Base-by-base conservation (phyloP, 768 basidiomycete genomes). In the Boletellus emodensis region DNA sequence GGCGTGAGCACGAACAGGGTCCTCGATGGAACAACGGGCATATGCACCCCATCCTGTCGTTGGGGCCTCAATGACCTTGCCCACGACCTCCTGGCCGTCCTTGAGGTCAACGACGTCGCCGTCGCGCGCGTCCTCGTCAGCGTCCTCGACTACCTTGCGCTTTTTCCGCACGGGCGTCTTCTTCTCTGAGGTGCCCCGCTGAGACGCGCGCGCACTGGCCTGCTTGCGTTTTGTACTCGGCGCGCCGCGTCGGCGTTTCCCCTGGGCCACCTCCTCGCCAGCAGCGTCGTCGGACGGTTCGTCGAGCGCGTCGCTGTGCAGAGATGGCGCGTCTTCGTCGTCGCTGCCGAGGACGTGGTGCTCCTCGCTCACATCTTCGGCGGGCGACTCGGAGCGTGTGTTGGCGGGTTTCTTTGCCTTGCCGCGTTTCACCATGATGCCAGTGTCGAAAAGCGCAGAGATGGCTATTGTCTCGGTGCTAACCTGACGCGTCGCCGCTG, bases 51-150 rank as follows among this genome's bases (percentile, higher is more conserved):
- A 78, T n/a, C 93, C 93, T 0, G 82, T 83, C 57, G 76, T 90
- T 0, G 91, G 91, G 12, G 91, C 92, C 52, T 89, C 74, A 12
- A 94, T 81, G 11, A 94, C 84, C 11, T 70, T 73, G 0, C 92
- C 92, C 1, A 89, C 84, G 9, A 90, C 63, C 62, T 84, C 77
- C 58, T 85, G 81, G 0, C 85, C 85, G 6, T 87, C 83, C 45
- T 75, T 73, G 49, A 85, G 63, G 3, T 78, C 77, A 28, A 72
- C 51, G 18, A 71, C 52, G 3, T 75, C 77, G 20, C 63, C 71
- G 2, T 72, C 73, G 14, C 72, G 53, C 14, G 66, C 67, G 3
- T 59, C 63, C 7, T 55, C 46, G 11, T 22, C 35, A 7, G 40
- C 32, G 4, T 61, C 58, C 39, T 53, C 48, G 20, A 32, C 52